Conservation (phyloP, 306 rosid genomes). For the Acacia confusa region DNA sequence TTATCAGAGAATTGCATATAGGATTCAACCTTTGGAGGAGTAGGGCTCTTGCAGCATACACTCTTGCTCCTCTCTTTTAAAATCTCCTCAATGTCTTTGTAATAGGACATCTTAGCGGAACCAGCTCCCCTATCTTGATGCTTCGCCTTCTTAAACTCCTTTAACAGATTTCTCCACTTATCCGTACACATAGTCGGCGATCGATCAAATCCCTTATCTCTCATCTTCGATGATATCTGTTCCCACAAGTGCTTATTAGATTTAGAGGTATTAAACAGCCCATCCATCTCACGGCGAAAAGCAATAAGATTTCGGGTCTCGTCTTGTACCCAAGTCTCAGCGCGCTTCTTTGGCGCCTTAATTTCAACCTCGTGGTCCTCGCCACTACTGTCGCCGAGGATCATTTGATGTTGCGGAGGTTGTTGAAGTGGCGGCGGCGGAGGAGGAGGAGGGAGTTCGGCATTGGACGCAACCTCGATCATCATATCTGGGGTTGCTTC, state of each 20-base stretch:
- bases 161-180: constrained; percentile 90
- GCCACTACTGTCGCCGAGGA: constrained; percentile 77
- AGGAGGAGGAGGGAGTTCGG: constrained; percentile 26
- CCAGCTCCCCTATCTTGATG: constrained; percentile 75
- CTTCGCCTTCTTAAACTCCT: constrained; percentile 94
- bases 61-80: constrained; percentile 69
- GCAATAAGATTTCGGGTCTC: constrained; percentile 79
- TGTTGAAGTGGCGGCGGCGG: constrained; percentile 33
- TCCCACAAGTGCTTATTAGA: constrained; percentile 97
- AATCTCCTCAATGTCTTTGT: constrained; percentile 90
- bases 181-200: constrained; percentile 97
- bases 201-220: constrained; percentile 86
- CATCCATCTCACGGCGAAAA: constrained; percentile 77
- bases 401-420: constrained; percentile 49
- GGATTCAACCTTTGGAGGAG: constrained; percentile 74
- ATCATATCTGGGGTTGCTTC: constrained; percentile 63
- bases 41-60: constrained; percentile 57
- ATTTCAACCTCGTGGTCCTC: constrained; percentile 83
- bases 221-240: constrained; percentile 85
- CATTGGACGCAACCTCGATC: constrained; percentile 66
- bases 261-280: constrained; percentile 76
- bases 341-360: constrained; percentile 91
- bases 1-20: constrained; percentile 82
- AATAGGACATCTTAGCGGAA: constrained; percentile 84
- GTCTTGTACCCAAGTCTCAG: constrained; percentile 97